A percentile compares a stretch with the other conserved stretches of the same genome.
Evolutionary conservation across 2,329 filamentous ascomycete genomes (phyloP).

Genomic region (Eurotiales sp.): DNA sequence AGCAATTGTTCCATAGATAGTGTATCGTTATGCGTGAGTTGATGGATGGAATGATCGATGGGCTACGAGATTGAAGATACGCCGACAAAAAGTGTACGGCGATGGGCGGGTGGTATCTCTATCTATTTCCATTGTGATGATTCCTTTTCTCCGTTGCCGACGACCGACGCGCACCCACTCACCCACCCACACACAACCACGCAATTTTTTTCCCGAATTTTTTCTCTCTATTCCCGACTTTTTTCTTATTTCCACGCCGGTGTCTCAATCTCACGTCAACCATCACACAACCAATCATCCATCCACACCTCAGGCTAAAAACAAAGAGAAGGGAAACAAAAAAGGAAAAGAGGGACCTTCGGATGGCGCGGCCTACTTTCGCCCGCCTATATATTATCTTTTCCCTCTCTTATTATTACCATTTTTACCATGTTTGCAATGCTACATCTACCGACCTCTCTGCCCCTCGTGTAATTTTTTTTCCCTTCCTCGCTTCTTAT

Average conservation of each 20-base stretch:
- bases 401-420: no score
- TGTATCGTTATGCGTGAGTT: slow-evolving; percentile 11
- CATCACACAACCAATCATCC: no score
- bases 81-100: not conserved
- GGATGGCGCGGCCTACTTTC: slow-evolving; percentile 28
- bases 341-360: not conserved
- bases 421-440: not conserved
- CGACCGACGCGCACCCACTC: no score
- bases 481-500: not conserved
- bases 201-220: no score
- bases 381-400: slow-evolving; percentile 21
- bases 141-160: not conserved
- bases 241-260: not conserved
- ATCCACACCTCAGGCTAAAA: slow-evolving; percentile 4
- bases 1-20: slow-evolving; percentile 13
- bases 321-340: not conserved
- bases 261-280: not conserved
- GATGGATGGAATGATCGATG: slow-evolving; percentile 1
- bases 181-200: no score
- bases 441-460: not conserved
- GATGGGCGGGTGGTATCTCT: not conserved
- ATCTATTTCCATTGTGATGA: not conserved
- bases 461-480: not conserved
- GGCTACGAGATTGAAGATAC: not conserved
- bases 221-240: not conserved